These are phyloP conservation scores for Fomitopsis pulvina DNA, from an alignment of 768 basidiomycete genomes.

Conservation along the genomic window DNA sequence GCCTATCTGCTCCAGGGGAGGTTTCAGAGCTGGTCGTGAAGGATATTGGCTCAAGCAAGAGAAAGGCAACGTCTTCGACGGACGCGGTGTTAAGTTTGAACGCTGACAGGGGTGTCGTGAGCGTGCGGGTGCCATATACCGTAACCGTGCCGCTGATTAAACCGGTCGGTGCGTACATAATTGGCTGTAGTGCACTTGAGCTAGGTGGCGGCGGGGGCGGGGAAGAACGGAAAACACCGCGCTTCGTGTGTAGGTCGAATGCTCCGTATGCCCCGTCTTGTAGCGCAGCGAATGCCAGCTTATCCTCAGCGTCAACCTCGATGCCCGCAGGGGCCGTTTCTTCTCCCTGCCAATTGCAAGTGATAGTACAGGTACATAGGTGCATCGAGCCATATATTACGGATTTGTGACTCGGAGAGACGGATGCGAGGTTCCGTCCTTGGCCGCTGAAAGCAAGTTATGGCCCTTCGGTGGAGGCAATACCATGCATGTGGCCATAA, in stretches of 20 bases:
- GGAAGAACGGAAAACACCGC: constrained; percentile 22
- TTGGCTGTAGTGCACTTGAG: constrained; percentile 31
- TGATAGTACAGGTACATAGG: constrained; percentile 35
- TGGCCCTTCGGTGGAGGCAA: constrained; percentile 59
- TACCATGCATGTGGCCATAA: constrained; percentile 55
- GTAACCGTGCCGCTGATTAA: constrained; percentile 45
- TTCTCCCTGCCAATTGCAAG: constrained; percentile 37
- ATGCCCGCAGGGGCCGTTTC: not conserved
- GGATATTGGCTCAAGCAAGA: not conserved
- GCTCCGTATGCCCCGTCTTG: constrained; percentile 48
- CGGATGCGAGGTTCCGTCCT: constrained; percentile 61
- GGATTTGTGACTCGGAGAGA: constrained; percentile 46
- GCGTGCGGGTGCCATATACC: constrained; percentile 47
- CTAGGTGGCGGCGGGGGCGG: too few relatives aligned
- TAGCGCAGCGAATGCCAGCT: constrained; percentile 48
- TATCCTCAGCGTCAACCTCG: constrained; percentile 41
- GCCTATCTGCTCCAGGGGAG: constrained; percentile 43
- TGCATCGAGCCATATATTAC: constrained; percentile 28
- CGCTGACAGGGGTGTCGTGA: constrained; percentile 31
- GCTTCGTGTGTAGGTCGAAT: constrained; percentile 44
- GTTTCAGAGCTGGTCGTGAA: constrained; percentile 31
- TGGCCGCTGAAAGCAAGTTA: constrained; percentile 58
- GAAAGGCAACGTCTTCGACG: constrained; percentile 39
- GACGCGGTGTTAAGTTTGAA: constrained; percentile 39
- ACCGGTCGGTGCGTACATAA: constrained; percentile 35